Evolutionary conservation across 2,329 filamentous ascomycete species (phyloP).

Genomic region (Purpureocillium takamizusanense): DNA sequence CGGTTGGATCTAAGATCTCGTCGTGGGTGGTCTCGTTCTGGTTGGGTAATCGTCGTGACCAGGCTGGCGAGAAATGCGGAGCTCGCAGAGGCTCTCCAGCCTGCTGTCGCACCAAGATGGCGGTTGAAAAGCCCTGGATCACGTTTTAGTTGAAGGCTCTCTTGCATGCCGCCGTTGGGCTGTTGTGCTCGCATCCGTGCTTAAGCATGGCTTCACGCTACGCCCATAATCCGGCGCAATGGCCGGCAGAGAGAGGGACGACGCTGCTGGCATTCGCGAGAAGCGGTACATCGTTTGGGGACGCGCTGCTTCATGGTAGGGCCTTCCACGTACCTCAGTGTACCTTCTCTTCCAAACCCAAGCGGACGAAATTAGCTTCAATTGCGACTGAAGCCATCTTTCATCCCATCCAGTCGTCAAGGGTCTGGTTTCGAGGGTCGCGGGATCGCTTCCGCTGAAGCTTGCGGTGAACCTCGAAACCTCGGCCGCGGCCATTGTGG

Average conservation of each 20-base stretch:
- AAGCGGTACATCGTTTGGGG: no score
- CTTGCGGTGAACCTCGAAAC: conserved; percentile 33
- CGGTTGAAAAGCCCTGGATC: background rate
- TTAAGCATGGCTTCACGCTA: no score
- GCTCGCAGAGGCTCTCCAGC: background rate
- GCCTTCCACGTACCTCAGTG: conserved; percentile 4
- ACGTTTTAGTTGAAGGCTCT: background rate
- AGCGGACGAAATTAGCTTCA: conserved; percentile 28
- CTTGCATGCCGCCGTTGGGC: no score
- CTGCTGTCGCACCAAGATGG: background rate
- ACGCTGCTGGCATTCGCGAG: no score
- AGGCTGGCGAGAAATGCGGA: conserved; percentile 2
- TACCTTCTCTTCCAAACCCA: conserved; percentile 22
- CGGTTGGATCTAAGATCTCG: background rate
- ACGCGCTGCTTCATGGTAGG: background rate
- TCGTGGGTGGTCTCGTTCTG: background rate
- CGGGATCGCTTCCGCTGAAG: conserved; percentile 32
- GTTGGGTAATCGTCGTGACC: background rate
- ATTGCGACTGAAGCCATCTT: conserved; percentile 20
- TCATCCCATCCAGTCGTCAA: conserved; percentile 18
- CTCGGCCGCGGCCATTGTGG: conserved; percentile 46
- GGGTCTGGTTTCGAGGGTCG: conserved; percentile 22
- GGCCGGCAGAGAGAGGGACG: no score
- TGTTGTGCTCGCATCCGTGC: no score
- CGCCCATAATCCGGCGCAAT: no score